Base-by-base conservation (phyloP, 1,284 basidiomycete genomes). In the Earliella scabrosa region DNA sequence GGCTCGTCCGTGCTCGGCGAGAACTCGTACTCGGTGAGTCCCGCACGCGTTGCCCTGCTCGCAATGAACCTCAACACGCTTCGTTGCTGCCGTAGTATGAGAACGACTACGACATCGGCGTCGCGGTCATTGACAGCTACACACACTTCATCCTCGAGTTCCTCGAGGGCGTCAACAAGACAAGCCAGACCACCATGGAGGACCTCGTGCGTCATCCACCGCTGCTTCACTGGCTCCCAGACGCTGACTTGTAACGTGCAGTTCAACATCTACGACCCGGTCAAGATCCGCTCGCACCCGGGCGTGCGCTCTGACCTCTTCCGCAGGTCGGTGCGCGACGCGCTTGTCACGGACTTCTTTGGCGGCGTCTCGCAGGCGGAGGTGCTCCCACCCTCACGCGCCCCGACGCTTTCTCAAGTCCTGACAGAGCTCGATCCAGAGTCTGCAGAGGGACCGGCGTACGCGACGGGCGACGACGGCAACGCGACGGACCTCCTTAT, bases 61-160 rank as follows among this genome's bases (percentile, higher is more conserved):
- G 24, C 20, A 14, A 31, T 18, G 14, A 16, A 21, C 52, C 23
- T 10, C 20, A 13, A 11, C 21, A 13, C n/a, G 13, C 23, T 18
- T 40, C 24, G 6, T 27, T 16, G 8, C 54, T 1, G 16, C 36
- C 8, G 9, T 64, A 97, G 92, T 89, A 98, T 68, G 91, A 94
- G 70, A 93, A 92, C 64, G 97, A 99, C 75, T 77, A 86, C 40
- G 95, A 98, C 61, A 88, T 99, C 35, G 97, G 97, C 2, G 92
- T 98, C 0, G 90, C 96, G 0, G 93, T 99, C 50, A 98, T 98
- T 58, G 97, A 99, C 69, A 86, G 90, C 16, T 99, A 88, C 71
- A 99, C 97, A 0, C 96, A 98, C 72, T 92, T 92, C 67, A 82
- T 97, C 24, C 82, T 99, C 10, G 84, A 95, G 62, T 97, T 87